Percentiles rank a stretch among this genome's conserved stretches.
phyloP scores from a whole-genome alignment of 1,139 yeast genomes.

The Blastobotrys elegans region DNA sequence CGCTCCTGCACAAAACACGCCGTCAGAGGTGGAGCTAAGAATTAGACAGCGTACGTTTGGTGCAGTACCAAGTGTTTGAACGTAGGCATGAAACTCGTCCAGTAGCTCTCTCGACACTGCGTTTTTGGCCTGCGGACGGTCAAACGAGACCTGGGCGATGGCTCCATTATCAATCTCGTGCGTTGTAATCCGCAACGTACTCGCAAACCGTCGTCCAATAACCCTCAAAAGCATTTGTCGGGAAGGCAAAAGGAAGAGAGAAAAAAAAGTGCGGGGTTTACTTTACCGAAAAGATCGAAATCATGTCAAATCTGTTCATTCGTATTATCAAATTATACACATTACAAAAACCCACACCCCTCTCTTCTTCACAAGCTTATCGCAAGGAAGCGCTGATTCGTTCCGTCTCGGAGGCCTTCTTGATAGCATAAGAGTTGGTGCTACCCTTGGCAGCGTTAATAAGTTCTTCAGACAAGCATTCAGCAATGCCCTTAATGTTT shows the following conservation, averaged over 20 bases:
- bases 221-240: too few species aligned
- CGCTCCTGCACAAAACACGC: slow-evolving; percentile 35
- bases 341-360: background rate
- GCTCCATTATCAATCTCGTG: slow-evolving; percentile 15
- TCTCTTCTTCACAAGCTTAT: background rate
- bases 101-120: slow-evolving; percentile 30
- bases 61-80: slow-evolving; percentile 22
- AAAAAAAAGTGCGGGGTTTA: too few species aligned
- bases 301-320: slow-evolving; percentile 6
- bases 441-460: slow-evolving; percentile 99
- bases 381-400: slow-evolving; percentile 54
- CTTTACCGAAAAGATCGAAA: too few species aligned
- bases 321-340: slow-evolving; percentile 7
- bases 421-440: slow-evolving; percentile 99
- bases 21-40: slow-evolving; percentile 26
- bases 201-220: background rate
- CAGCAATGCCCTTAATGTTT: slow-evolving; percentile 99
- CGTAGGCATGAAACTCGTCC: slow-evolving; percentile 25
- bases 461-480: slow-evolving; percentile 99
- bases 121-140: slow-evolving; percentile 33
- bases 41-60: slow-evolving; percentile 29
- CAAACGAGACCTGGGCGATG: slow-evolving; percentile 28
- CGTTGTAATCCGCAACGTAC: slow-evolving; percentile 10
- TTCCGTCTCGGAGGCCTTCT: slow-evolving; percentile 99
- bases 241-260: background rate